A percentile compares a stretch with the other conserved stretches of the same genome.
phyloP scores from a whole-genome alignment of 805 yeast species.

The Ogataea thermomethanolica region DNA sequence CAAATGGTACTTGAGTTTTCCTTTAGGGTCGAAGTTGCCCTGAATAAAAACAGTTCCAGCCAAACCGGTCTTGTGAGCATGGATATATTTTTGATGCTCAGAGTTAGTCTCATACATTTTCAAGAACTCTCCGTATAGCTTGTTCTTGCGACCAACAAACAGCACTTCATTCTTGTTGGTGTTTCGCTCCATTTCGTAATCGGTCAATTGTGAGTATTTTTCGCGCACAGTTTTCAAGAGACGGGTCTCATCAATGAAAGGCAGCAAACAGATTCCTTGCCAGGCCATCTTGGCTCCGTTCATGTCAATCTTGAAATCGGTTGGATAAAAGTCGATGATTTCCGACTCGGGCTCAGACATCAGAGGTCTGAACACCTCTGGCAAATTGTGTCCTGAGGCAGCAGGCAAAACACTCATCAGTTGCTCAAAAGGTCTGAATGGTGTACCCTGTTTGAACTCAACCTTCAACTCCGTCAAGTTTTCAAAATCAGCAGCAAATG shows the following conservation, averaged over 20 bases:
- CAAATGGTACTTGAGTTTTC: slow-evolving; percentile 43
- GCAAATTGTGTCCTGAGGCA: slow-evolving; percentile 83
- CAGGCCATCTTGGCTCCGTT: slow-evolving; percentile 92
- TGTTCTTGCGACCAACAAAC: slow-evolving; percentile 62
- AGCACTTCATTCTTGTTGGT: slow-evolving; percentile 67
- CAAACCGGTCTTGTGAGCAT: slow-evolving; percentile 49
- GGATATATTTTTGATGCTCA: slow-evolving; percentile 37
- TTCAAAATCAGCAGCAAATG: slow-evolving; percentile 86
- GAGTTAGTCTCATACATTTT: slow-evolving; percentile 39
- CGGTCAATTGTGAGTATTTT: slow-evolving; percentile 61
- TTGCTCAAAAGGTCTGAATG: slow-evolving; percentile 90
- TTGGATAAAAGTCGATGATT: slow-evolving; percentile 89
- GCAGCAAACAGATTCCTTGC: slow-evolving; percentile 90
- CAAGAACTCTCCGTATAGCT: slow-evolving; percentile 40
- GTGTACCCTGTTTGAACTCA: slow-evolving; percentile 62
- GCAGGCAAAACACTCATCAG: slow-evolving; percentile 95
- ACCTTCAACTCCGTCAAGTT: slow-evolving; percentile 52
- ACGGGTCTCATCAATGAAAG: slow-evolving; percentile 84
- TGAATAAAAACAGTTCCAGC: slow-evolving; percentile 50
- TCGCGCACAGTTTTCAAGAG: slow-evolving; percentile 61
- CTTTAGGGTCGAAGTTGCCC: slow-evolving; percentile 36
- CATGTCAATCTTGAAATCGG: slow-evolving; percentile 86
- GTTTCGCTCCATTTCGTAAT: slow-evolving; percentile 67
- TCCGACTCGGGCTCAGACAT: slow-evolving; percentile 80
- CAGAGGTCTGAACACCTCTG: slow-evolving; percentile 72